Conservation (phyloP, 352 stramenopile genomes). For the Elongisporangium prolatum region DNA sequence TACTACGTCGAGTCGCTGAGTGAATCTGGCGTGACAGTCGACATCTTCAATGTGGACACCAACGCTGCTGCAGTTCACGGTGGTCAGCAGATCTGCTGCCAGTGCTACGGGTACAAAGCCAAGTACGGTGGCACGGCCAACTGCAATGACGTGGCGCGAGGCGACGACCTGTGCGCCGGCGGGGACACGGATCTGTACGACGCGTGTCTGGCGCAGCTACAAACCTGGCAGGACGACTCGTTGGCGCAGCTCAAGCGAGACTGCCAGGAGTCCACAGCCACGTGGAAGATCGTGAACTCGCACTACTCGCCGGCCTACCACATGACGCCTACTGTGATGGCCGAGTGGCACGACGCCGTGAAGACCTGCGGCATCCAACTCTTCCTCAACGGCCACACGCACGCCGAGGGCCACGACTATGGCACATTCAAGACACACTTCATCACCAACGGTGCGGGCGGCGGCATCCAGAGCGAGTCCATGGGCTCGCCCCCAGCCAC, state of each 20-base stretch:
- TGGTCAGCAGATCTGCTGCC: slow-evolving; percentile 65
- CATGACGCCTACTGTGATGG: slow-evolving; percentile 65
- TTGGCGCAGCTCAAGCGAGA: slow-evolving; percentile 51
- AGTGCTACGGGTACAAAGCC: slow-evolving; percentile 67
- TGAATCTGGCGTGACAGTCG: slow-evolving; percentile 33
- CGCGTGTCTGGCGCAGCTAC: slow-evolving; percentile 49
- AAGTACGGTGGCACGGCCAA: slow-evolving; percentile 38
- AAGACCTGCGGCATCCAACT: slow-evolving; percentile 39
- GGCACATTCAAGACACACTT: slow-evolving; percentile 69
- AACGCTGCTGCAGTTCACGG: slow-evolving; percentile 58
- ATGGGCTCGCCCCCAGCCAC: slow-evolving; percentile 47
- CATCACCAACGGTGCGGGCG: slow-evolving; percentile 63
- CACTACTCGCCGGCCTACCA: slow-evolving; percentile 75
- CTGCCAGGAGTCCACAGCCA: slow-evolving; percentile 43
- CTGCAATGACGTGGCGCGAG: slow-evolving; percentile 43
- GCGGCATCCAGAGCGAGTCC: slow-evolving; percentile 71
- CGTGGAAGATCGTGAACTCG: slow-evolving; percentile 74
- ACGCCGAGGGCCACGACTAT: slow-evolving; percentile 71
- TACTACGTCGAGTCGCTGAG: slow-evolving; percentile 58
- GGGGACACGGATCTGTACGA: slow-evolving; percentile 55
- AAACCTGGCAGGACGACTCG: slow-evolving; percentile 52
- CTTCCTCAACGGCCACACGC: slow-evolving; percentile 73
- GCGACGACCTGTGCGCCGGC: slow-evolving; percentile 43
- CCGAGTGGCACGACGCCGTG: slow-evolving; percentile 53
- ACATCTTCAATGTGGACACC: slow-evolving; percentile 71